A percentile compares a stretch with the other conserved stretches of the same genome.
Evolutionary conservation across 352 stramenopile genomes (phyloP).

Genomic region (Phytophthora sansomeana): DNA sequence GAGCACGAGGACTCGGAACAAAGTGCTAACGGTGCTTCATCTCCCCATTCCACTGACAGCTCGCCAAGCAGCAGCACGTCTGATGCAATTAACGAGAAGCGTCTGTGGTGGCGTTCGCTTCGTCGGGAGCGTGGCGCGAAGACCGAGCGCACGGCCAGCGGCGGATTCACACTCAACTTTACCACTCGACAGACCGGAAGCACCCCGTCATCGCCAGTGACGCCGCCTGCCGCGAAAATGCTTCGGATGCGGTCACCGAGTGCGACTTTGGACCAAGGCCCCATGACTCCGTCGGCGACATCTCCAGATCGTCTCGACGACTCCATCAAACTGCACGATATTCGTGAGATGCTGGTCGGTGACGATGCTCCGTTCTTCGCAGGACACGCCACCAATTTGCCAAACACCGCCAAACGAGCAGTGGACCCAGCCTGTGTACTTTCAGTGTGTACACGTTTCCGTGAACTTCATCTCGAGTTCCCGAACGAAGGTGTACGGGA

Average conservation of each 20-base stretch:
- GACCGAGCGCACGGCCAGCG: constrained; percentile 70
- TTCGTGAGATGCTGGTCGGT: constrained; percentile 53
- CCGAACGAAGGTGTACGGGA: constrained; percentile 68
- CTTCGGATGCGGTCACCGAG: constrained; percentile 23
- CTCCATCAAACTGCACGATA: constrained; percentile 67
- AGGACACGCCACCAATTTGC: constrained; percentile 49
- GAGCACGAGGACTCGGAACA: constrained; percentile 31
- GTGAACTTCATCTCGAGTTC: constrained; percentile 79
- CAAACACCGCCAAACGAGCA: constrained; percentile 57
- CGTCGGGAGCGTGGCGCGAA: constrained; percentile 62
- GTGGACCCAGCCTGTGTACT: constrained; percentile 65
- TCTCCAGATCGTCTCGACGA: constrained; percentile 61
- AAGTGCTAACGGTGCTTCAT: constrained; percentile 31
- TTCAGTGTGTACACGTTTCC: constrained; percentile 67
- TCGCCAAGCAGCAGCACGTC: constrained; percentile 46
- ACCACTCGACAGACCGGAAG: constrained; percentile 39
- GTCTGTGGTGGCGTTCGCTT: constrained; percentile 78
- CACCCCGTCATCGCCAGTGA: constrained; percentile 45
- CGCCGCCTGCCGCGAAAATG: constrained; percentile 21
- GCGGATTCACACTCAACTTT: constrained; percentile 67
- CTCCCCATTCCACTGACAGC: constrained; percentile 40
- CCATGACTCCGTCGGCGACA: constrained; percentile 15
- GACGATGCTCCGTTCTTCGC: constrained; percentile 67
- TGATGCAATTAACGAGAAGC: constrained; percentile 64
- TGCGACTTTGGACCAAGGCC: constrained; percentile 12